Evolutionary conservation across 345 rosid genomes (phyloP), one percentile per base, ranked within the genome.

Genomic region (Ceriops tagal): DNA sequence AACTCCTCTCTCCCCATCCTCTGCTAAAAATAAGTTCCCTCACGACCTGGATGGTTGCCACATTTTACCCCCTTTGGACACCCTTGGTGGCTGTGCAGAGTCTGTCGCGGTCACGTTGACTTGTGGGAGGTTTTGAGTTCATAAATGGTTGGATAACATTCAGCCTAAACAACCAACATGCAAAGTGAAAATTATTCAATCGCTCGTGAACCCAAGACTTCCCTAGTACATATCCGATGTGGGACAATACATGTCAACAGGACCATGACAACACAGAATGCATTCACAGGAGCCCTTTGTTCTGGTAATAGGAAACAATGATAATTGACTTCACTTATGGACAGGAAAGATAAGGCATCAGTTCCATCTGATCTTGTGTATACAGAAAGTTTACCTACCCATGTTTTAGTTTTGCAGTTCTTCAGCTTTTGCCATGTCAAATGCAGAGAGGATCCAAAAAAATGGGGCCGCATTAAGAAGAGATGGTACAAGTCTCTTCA

Each of bases 11-110:
- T 21, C 70, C 71, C 88, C 88, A 83, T 26, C 88, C 96, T 1
- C 87, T 81, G 3, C 90, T 88, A 0, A 77, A 78, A 24, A 88
- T 81, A 18, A 88, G 71, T 47, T 87, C 88, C 34, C 85, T 72
- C 58, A 78, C 15, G 34, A 71, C 60, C 1, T 60, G 77, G 59
- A 58, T 21, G 5, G 81, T 74, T 8, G 91, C 88, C 57, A 70
- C 80, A 73, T 2, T 79, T 80, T 3, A 73, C 64, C 21, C 69
- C 73, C 73, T 76, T 84, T 7, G 2, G 87, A 71, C 51, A 69
- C 75, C 1, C 69, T 35, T 1, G 26, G 0, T 31, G 77, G 20
- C 27, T 31, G 61, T 5, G 69, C 37, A 0, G 84, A 39, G 43
- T 76, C 81, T 24, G 26, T 24, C 26, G 26, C 26, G 26, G 0